Conservation (phyloP, 2,329 filamentous ascomycete genomes). For the Fusarium globosum region DNA sequence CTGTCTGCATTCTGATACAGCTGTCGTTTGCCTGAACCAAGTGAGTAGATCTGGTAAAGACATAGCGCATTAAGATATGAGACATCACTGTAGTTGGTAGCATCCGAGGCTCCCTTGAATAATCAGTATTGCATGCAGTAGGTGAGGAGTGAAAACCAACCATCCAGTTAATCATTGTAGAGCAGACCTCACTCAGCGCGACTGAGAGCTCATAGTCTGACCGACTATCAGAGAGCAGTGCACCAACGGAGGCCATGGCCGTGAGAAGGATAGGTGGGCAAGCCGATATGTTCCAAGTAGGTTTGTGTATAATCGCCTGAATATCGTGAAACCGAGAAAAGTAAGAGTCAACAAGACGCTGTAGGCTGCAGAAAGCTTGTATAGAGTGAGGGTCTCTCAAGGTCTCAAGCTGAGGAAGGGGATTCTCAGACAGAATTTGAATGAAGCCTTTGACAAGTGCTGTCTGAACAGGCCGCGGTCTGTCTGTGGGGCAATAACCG, state of each 20-base stretch:
- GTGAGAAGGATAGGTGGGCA: background rate
- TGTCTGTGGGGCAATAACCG: background rate
- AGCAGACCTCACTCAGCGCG: background rate
- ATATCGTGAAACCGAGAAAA: background rate
- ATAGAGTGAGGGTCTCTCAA: background rate
- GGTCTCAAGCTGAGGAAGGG: background rate
- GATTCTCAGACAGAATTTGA: background rate
- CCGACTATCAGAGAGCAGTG: background rate
- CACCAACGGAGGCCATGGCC: background rate
- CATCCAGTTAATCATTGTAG: constrained; percentile 9
- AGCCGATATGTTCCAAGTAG: background rate
- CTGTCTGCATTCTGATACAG: background rate
- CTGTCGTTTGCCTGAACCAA: background rate
- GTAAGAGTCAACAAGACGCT: background rate
- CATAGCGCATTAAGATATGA: background rate
- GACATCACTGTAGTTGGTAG: background rate
- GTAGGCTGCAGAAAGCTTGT: background rate
- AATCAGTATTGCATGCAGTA: background rate
- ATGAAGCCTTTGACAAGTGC: background rate
- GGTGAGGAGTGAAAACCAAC: background rate
- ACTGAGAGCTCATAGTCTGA: background rate
- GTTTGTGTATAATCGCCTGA: background rate
- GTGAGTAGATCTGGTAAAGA: background rate
- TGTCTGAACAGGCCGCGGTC: background rate
- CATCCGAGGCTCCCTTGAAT: background rate